Evolutionary conservation across 257 asterid species (phyloP).

Genomic region (Capsicum pubescens): DNA sequence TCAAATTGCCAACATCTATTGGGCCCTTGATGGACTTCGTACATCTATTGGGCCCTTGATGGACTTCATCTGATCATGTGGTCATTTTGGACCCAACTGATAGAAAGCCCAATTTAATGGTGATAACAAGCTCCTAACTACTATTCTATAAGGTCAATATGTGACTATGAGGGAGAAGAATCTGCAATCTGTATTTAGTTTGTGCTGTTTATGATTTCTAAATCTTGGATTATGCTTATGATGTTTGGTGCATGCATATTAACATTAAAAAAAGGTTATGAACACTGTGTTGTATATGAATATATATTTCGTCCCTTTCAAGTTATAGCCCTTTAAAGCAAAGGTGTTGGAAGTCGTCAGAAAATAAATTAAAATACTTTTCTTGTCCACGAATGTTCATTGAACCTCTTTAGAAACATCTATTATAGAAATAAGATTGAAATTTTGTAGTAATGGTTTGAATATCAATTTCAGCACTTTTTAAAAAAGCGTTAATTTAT

Average conservation of each 20-base stretch:
- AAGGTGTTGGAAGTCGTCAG: background rate
- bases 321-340: background rate
- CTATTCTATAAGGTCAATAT: no score
- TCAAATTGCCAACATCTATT: background rate
- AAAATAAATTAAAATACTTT: background rate
- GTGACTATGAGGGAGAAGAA: no score
- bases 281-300: background rate
- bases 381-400: constrained; percentile 12
- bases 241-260: constrained; percentile 30
- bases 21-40: background rate
- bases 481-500: background rate
- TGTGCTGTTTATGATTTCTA: background rate
- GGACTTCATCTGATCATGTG: background rate
- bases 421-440: background rate
- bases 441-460: constrained; percentile 12
- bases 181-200: no score
- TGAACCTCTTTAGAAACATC: constrained; percentile 22
- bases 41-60: background rate
- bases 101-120: background rate
- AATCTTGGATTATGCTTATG: constrained; percentile 1
- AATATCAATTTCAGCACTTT: background rate
- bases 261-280: background rate
- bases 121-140: background rate
- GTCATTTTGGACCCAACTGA: background rate
- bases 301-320: background rate